Percentiles rank a stretch among this genome's conserved stretches.
Evolutionary conservation across 352 stramenopile genomes (phyloP).

Genomic region (Salisapilia sapeloensis): DNA sequence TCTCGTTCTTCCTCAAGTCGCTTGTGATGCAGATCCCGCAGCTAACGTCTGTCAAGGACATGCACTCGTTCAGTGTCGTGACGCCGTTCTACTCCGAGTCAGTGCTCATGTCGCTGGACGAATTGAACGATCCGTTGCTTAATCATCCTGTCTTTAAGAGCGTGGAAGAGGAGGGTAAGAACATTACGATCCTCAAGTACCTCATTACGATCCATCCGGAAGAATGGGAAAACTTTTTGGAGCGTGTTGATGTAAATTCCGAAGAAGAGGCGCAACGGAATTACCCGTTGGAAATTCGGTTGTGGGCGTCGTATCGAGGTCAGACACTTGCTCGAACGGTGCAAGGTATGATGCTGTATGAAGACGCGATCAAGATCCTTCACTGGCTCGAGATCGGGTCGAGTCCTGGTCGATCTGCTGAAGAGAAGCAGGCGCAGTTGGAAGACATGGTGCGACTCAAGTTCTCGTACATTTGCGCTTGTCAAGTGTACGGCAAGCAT

Average conservation of each 20-base stretch:
- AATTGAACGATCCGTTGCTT: slow-evolving; percentile 45
- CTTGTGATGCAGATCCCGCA: slow-evolving; percentile 67
- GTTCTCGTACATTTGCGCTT: slow-evolving; percentile 73
- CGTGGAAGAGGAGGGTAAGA: slow-evolving; percentile 60
- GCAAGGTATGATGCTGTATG: slow-evolving; percentile 72
- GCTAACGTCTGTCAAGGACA: slow-evolving; percentile 51
- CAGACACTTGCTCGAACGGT: slow-evolving; percentile 60
- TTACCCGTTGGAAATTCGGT: slow-evolving; percentile 47
- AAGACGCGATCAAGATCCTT: slow-evolving; percentile 70
- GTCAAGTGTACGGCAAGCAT: slow-evolving; percentile 73
- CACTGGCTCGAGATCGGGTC: slow-evolving; percentile 71
- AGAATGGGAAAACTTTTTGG: slow-evolving; percentile 69
- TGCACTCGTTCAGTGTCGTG: slow-evolving; percentile 70
- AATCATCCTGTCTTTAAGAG: slow-evolving; percentile 60
- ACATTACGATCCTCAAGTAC: slow-evolving; percentile 72
- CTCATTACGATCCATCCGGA: slow-evolving; percentile 58
- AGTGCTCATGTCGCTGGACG: slow-evolving; percentile 39
- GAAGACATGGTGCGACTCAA: slow-evolving; percentile 71
- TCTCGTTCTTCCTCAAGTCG: slow-evolving; percentile 72
- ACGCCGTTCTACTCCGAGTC: slow-evolving; percentile 65
- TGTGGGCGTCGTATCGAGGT: slow-evolving; percentile 63
- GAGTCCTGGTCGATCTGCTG: slow-evolving; percentile 30
- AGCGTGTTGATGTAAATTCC: slow-evolving; percentile 43
- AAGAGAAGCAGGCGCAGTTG: slow-evolving; percentile 56
- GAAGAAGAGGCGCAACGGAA: slow-evolving; percentile 43